Evolutionary conservation across 768 basidiomycete genomes (phyloP), one percentile per base, ranked within the genome.

Genomic region (Austroboletus eburneus): DNA sequence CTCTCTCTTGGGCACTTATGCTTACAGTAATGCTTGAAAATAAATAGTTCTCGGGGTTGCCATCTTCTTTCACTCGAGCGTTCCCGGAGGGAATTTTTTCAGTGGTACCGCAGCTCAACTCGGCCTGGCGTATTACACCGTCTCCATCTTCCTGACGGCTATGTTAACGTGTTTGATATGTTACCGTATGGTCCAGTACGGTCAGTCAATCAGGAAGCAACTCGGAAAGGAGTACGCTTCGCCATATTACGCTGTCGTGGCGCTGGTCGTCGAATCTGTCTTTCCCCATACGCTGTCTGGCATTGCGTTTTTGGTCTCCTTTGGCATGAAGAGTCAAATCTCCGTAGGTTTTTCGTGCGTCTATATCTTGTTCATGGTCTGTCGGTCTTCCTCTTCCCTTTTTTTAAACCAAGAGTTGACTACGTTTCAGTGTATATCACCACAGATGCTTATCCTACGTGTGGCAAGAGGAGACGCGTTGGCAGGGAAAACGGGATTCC

Each of bases 361-460:
- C 18, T 49, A 56, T 17, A 29, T 41, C 3, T 14, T 51, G 25
- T 30, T 46, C 25, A 54, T 45, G 49, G 57, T 56, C 12, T 25
- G 48, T 5, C 3, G 16, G 16, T 17, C 14, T 6, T 35, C n/a
- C 6, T 7, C 17, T 12, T 7, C 6, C 34, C 29, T 29, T 13
- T 7, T 29, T 29, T 7, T 7, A 13, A 29, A 13, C 13, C 8
- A 7, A 5, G 3, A 16, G 16, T 22, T 43, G 30, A 50, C 10
- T 2, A 13, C 17, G 6, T 35, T 16, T 7, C 13, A 57, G 55
- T 44, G 51, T 39, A 34, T 57, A 27, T 57, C 56, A 10, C 40
- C 51, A 8, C 57, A 53, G 32, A 41, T 50, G 37, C 23, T 55
- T n/a, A 49, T 55, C 9, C 21, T 57, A 22, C 45, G 56, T 12